phyloP scores from a whole-genome alignment of 176 grass and related monocot species.

The Triticum urartu region DNA sequence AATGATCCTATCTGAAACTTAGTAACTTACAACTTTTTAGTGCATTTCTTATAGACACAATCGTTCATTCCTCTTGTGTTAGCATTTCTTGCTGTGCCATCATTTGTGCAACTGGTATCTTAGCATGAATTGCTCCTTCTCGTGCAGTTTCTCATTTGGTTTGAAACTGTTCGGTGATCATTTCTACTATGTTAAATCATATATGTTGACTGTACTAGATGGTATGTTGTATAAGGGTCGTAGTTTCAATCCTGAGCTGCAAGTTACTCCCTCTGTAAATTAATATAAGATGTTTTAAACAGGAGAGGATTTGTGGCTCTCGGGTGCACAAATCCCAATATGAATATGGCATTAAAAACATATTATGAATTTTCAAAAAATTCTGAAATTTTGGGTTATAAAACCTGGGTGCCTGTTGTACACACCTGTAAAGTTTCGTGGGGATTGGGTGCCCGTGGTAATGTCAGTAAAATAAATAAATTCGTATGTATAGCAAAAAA shows the following conservation, averaged over 20 bases:
- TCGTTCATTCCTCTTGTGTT: not conserved
- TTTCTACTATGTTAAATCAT: not conserved
- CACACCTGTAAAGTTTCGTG: too few relatives aligned
- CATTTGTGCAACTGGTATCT: not conserved
- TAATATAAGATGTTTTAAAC: not conserved
- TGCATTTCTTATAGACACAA: not conserved
- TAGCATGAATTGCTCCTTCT: not conserved
- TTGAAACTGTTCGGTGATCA: not conserved
- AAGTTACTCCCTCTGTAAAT: not conserved
- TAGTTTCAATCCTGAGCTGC: not conserved
- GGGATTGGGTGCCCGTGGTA: too few relatives aligned
- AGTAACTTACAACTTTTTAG: not conserved
- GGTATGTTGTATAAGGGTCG: too few relatives aligned
- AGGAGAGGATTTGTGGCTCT: too few relatives aligned
- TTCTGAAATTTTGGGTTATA: too few relatives aligned
- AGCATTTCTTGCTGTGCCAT: not conserved
- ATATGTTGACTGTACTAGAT: not conserved
- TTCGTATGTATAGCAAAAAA: too few relatives aligned
- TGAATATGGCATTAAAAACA: too few relatives aligned
- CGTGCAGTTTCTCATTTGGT: not conserved
- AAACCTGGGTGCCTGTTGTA: too few relatives aligned
- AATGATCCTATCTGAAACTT: not conserved
- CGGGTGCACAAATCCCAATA: too few relatives aligned
- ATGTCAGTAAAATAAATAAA: too few relatives aligned
- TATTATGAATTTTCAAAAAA: too few relatives aligned